Evolutionary conservation across 2,329 filamentous ascomycete genomes (phyloP), one percentile per base, ranked within the genome.

Genomic region (Phaeophleospora eucalypticola): DNA sequence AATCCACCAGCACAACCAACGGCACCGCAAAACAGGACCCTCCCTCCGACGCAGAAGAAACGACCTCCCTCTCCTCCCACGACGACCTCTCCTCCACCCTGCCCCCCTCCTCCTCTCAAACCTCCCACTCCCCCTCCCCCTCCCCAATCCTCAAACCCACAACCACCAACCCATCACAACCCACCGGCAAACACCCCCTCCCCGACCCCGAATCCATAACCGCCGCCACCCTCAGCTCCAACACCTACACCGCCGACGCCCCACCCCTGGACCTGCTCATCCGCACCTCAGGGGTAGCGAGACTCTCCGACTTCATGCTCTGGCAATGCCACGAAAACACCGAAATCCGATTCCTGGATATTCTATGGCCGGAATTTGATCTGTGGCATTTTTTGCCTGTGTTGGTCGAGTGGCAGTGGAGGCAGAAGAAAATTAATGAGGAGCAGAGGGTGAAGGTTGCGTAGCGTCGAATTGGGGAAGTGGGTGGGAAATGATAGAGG

Each of bases 291-390:
- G 91, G 90, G 20, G 93, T 98, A 12, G 86, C 90, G 67, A 80
- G 93, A 40, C 74, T 98, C 49, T 96, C 89, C 64, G 93, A 98
- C 66, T 98, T 97, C 61, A 93, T 98, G 90, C 82, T 98, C 27
- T 98, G 93, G 93, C 93, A 98, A 69, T 93, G 88, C 60, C 90
- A 97, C 64, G 82, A 95, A 63, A 78, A 91, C 54, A 96, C 93
- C 0, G 86, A 95, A 50, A 86, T 98, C 54, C 88, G 94, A 49
- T 98, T 97, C 65, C 71, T 96, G 46, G 81, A 95, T 60, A 93
- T 88, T 55, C 75, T 95, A 52, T 98, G 93, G 93, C 93, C 93
- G 2, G 89, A 96, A 53, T 96, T 98, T 60, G 89, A 95, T 64
- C 76, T 98, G 3, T 91, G 89, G 83, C 81, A 90, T 49, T 96